Evolutionary conservation across 1,284 basidiomycete genomes (phyloP), one percentile per base, ranked within the genome.

Genomic region (Mycosarcoma mackinlayi): DNA sequence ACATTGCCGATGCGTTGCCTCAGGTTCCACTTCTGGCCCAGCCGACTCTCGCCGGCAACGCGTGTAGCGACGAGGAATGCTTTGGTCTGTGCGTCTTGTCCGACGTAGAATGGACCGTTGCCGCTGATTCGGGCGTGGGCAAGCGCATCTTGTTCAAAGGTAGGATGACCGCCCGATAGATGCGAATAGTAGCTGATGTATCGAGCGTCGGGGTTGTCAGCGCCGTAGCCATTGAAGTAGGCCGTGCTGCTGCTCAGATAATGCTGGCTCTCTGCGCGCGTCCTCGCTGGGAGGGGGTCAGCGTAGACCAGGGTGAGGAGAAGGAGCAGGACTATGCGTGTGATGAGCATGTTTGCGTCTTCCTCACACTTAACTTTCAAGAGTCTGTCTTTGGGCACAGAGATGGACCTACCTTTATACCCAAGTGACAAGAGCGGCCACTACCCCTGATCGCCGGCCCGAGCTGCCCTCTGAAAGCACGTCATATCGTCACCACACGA

Each of bases 11-110:
- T 9, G 6, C 38, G n/a, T 8, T 49, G 40, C 10, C 44, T 24
- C 11, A 61, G 46, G 13, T 50, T 49, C 58, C 51, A 61, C 8
- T 13, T 34, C n/a, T 14, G 28, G 9, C 58, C 58, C 6, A 53
- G 28, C 1, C 14, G 18, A 24, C 40, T 48, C 4, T 38, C n/a
- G 16, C 40, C 46, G 0, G 11, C 33, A 6, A 61, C 46, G 16
- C 34, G 33, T 0, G 58, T 54, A 1, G 58, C 41, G 3, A 54
- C 38, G 18, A 49, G 42, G 27, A 44, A 30, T 4, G 35, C 39
- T 9, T 28, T 33, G 9, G 6, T 8, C 3, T 24, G 6, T 25
- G 2, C 7, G 16, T 4, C 21, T 3, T 16, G 4, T 11, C 27
- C 28, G 6, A 21, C 6, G 30, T 49, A 47, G 35, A 54, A 61